These are phyloP conservation scores for Diaporthe caulivora DNA, from an alignment of 2,329 filamentous ascomycete species.

Conservation along the genomic window DNA sequence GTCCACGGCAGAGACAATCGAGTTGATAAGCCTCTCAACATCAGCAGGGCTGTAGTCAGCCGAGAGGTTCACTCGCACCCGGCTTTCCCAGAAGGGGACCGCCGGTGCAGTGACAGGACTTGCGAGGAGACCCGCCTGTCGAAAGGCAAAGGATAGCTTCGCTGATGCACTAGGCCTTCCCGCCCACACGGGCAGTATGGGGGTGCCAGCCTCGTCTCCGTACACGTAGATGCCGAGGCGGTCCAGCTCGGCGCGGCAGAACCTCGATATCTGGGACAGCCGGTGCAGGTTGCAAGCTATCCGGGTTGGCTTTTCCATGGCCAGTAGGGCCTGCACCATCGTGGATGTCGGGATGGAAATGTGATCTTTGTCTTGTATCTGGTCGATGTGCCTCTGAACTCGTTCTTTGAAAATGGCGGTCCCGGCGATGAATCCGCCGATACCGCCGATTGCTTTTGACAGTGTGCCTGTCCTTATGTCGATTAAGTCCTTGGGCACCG, in stretches of 20 bases:
- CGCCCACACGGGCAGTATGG: not conserved
- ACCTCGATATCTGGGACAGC: not conserved
- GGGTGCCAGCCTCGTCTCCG: not conserved
- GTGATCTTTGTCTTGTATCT: not conserved
- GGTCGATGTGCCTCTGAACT: not conserved
- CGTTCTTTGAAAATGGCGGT: not conserved
- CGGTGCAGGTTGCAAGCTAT: not conserved
- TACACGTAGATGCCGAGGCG: not conserved
- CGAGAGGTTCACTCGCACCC: constrained; percentile 40
- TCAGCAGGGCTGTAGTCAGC: constrained; percentile 35
- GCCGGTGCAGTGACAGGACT: constrained; percentile 36
- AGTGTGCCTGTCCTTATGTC: constrained; percentile 40
- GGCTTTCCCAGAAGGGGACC: constrained; percentile 41
- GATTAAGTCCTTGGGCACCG: constrained; percentile 35
- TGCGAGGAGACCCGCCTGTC: constrained; percentile 34
- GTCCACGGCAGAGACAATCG: constrained; percentile 22
- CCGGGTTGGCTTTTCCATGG: not conserved
- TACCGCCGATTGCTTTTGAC: constrained; percentile 38
- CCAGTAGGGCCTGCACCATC: not conserved
- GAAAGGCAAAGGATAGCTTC: not conserved
- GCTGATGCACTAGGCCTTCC: not conserved
- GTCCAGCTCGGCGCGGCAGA: not conserved
- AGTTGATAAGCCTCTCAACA: constrained; percentile 30
- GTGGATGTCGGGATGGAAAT: not conserved
- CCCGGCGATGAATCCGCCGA: constrained; percentile 37